Base-by-base conservation (phyloP, 2,329 filamentous ascomycete genomes). In the Talaromyces sp. region DNA sequence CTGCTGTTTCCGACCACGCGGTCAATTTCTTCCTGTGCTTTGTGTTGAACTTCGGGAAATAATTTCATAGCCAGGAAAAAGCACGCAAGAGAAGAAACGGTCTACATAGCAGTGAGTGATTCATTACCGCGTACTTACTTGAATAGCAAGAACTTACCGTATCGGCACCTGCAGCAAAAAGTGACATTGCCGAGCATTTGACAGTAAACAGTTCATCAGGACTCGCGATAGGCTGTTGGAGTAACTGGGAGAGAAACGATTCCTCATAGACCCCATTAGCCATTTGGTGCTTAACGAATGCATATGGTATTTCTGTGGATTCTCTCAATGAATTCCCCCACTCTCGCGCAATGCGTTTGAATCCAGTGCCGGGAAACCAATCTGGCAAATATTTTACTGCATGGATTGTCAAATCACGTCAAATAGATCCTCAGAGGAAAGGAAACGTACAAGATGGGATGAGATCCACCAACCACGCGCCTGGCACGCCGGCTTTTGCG, bases 21-120 rank as follows among this genome's bases (percentile, higher is more conserved):
- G 63, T 77, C 61, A n/a, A 63, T 69, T 58, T 79, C 75, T 14
- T 72, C 70, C 32, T 82, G 77, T 0, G 79, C 79, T 63, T 82
- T 83, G 0, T 75, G 75, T 26, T 84, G 77, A 19, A 82, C 79
- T 8, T 79, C 76, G 0, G 79, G 79, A 32, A 79, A 80, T n/a
- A 82, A 72, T 17, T 74, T 77, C 68, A 84, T 84, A 0, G 81
- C 82, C 0, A 85, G 73, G 21, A 82, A 73, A 65, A 84, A 84
- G 0, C 64, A 68, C 31, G 68, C 64, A 3, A 80, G 62, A 0
- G 76, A 69, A 0, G 71, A 78, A 0, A 79, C 75, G 3, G 75
- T 81, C 77, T 79, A 46, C 4, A 21, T 11, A 9, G 19, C 8
- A 7, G 24, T 61, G 29, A 60, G 54, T 35, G 27, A 27, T n/a